These are phyloP conservation scores for Trametes versicolor DNA, from an alignment of 1,284 basidiomycete genomes.

Conservation along the genomic window DNA sequence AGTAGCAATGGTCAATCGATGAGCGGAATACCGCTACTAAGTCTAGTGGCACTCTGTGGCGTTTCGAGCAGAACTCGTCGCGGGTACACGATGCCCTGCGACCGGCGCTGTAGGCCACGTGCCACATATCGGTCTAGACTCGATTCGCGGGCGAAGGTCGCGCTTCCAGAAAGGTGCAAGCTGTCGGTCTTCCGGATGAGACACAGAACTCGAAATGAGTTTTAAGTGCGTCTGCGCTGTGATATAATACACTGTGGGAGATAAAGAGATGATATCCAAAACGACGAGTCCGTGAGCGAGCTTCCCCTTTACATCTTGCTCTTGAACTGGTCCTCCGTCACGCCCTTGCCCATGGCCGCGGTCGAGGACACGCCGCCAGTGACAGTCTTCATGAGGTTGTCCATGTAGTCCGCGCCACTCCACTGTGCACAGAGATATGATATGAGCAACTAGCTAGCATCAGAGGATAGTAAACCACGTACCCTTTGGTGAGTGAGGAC, in stretches of 20 bases:
- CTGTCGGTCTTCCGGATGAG: too few species aligned
- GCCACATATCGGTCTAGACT: too few species aligned
- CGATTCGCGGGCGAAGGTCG: too few species aligned
- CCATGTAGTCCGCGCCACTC: constrained; percentile 95
- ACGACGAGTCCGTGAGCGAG: neutral
- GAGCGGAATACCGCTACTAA: too few species aligned
- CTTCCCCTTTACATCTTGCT: constrained; percentile 54
- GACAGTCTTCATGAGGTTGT: constrained; percentile 92
- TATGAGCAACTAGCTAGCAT: neutral
- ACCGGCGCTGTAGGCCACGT: too few species aligned
- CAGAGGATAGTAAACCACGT: constrained; percentile 29
- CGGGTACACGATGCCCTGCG: too few species aligned
- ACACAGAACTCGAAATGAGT: neutral
- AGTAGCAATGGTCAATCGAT: too few species aligned
- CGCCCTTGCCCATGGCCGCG: constrained; percentile 94
- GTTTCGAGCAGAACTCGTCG: too few species aligned
- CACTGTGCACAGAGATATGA: constrained; percentile 61
- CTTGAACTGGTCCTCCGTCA: constrained; percentile 92
- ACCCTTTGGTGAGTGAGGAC: constrained; percentile 92
- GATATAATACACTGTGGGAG: neutral
- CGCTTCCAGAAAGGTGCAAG: too few species aligned
- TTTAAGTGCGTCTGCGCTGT: neutral
- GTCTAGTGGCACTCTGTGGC: too few species aligned
- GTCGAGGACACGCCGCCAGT: constrained; percentile 96
- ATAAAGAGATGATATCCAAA: constrained; percentile 7